A percentile compares a stretch with the other conserved stretches of the same genome.
These are phyloP conservation scores for Fraxinus pennsylvanica DNA, from an alignment of 257 asterid species.

Conservation along the genomic window DNA sequence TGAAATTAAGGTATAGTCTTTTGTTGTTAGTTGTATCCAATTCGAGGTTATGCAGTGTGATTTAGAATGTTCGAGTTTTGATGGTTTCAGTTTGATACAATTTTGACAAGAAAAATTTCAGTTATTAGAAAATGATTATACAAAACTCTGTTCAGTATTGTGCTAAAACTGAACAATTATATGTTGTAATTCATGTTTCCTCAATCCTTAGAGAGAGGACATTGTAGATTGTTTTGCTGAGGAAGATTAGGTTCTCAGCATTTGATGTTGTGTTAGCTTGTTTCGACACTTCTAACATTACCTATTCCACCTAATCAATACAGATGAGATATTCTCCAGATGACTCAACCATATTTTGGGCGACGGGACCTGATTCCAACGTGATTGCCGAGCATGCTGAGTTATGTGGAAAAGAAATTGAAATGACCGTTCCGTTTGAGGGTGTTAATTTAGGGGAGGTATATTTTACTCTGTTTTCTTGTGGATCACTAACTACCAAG, in stretches of 20 bases:
- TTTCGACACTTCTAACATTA: background rate
- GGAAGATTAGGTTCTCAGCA: background rate
- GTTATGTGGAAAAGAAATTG: conserved; percentile 70
- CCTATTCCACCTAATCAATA: conserved; percentile 24
- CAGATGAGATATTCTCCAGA: conserved; percentile 81
- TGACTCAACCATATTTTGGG: conserved; percentile 97
- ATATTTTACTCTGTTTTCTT: conserved; percentile 16
- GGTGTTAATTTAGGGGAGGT: conserved; percentile 90
- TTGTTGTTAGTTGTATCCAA: conserved; percentile 15
- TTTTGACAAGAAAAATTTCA: background rate
- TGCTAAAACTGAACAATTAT: background rate
- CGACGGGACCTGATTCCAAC: conserved; percentile 55
- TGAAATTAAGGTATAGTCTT: conserved; percentile 73
- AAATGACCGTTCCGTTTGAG: conserved; percentile 94
- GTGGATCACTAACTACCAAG: background rate
- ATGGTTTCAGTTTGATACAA: background rate
- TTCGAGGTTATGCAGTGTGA: conserved; percentile 10
- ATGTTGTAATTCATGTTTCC: conserved; percentile 8
- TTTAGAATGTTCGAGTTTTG: background rate
- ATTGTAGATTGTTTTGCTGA: background rate
- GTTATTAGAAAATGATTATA: background rate
- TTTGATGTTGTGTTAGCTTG: background rate
- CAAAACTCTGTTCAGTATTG: background rate
- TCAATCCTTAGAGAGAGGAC: background rate
- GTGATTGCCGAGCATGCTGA: conserved; percentile 77